Conservation (phyloP, 495 filamentous ascomycete species). For the Daldinia loculata region DNA sequence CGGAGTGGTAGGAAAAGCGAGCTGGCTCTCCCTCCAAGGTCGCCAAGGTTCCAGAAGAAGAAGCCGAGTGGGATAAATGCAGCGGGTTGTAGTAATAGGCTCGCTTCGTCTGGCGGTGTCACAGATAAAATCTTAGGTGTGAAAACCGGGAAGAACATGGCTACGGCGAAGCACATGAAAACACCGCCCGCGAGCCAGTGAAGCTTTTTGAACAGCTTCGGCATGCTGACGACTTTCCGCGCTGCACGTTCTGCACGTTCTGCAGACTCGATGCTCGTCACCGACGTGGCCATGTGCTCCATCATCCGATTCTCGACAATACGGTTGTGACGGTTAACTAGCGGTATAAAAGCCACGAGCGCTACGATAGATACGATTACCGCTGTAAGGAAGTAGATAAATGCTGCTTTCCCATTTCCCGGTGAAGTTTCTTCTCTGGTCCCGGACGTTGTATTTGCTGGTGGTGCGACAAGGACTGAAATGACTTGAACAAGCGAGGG, state of each 20-base stretch:
- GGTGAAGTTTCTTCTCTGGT: slow-evolving; percentile 15
- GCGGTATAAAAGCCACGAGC: slow-evolving; percentile 64
- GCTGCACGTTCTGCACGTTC: slow-evolving; percentile 54
- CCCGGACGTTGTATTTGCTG: slow-evolving; percentile 26
- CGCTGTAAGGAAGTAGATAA: slow-evolving; percentile 91
- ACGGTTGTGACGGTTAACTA: slow-evolving; percentile 54
- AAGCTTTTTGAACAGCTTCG: slow-evolving; percentile 74
- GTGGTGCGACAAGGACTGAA: slow-evolving; percentile 77
- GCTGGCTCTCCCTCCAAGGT: slow-evolving; percentile 77
- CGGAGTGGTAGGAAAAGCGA: slow-evolving; percentile 68
- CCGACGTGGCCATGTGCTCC: slow-evolving; percentile 50
- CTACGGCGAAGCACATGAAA: slow-evolving; percentile 79
- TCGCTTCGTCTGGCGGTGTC: slow-evolving; percentile 54
- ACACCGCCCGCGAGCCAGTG: slow-evolving; percentile 74
- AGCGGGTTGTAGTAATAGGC: slow-evolving; percentile 70
- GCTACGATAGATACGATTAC: slow-evolving; percentile 68
- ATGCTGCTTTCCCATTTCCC: slow-evolving; percentile 70
- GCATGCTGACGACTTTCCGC: slow-evolving; percentile 70
- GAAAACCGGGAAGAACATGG: slow-evolving; percentile 96
- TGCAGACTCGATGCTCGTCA: slow-evolving; percentile 56
- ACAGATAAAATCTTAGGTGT: slow-evolving; percentile 83
- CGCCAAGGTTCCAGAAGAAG: slow-evolving; percentile 93
- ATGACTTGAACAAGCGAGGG: slow-evolving; percentile 87
- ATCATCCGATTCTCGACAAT: slow-evolving; percentile 53
- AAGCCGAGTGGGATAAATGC: slow-evolving; percentile 91